Conservation (phyloP, 1,139 yeast genomes). For the Candida mesenterica region DNA sequence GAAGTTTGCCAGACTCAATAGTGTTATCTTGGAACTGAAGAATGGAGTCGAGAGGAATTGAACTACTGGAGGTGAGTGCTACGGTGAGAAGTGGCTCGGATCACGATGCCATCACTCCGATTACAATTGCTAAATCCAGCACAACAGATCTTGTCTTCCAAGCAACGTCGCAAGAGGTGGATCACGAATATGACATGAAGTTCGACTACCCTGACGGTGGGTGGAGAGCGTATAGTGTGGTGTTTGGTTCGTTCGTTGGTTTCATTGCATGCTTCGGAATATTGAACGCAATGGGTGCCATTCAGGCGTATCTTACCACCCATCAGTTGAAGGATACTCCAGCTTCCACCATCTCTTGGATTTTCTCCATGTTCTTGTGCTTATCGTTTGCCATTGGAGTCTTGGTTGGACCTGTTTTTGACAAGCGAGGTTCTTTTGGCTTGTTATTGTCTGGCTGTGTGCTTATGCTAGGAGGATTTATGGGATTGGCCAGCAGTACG, state of each 20-base stretch:
- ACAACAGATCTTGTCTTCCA: background rate
- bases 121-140: background rate
- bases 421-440: slow-evolving; percentile 30
- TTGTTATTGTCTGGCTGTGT: slow-evolving; percentile 27
- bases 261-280: slow-evolving; percentile 32
- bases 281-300: slow-evolving; percentile 36
- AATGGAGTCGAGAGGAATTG: slow-evolving; percentile 1
- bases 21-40: too few species aligned
- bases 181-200: slow-evolving; percentile 1
- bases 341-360: slow-evolving; percentile 30
- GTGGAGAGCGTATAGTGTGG: slow-evolving; percentile 30
- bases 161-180: background rate
- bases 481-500: slow-evolving; percentile 32
- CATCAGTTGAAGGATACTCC: slow-evolving; percentile 28
- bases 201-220: slow-evolving; percentile 29
- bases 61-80: slow-evolving; percentile 1
- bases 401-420: slow-evolving; percentile 39
- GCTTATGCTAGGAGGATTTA: slow-evolving; percentile 31
- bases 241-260: slow-evolving; percentile 36
- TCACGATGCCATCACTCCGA: background rate
- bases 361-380: slow-evolving; percentile 35
- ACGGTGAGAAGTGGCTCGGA: background rate
- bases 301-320: slow-evolving; percentile 32
- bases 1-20: too few species aligned
- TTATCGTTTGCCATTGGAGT: slow-evolving; percentile 33